Percentiles rank a stretch among this genome's conserved stretches.
Evolutionary conservation across 2,329 filamentous ascomycete genomes (phyloP).

Genomic region (Metarhizium guizhouense): DNA sequence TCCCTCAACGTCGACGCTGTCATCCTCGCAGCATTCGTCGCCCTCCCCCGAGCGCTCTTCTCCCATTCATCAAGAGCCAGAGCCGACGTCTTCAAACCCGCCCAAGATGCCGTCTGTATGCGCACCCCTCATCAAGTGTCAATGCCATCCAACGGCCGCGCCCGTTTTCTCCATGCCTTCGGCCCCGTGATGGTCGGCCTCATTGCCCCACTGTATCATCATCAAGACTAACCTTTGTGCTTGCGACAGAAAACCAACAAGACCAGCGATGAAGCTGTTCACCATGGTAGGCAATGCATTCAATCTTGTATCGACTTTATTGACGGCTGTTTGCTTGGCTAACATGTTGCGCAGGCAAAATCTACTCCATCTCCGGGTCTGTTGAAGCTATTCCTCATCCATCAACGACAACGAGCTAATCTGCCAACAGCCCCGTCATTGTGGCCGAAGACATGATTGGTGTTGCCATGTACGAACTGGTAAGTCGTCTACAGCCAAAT

Average conservation of each 20-base stretch:
- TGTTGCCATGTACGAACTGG: conserved; percentile 99
- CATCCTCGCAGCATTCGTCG: conserved; percentile 16
- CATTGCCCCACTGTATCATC: conserved; percentile 10
- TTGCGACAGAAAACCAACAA: conserved; percentile 23
- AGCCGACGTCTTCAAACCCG: conserved; percentile 20
- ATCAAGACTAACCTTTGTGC: conserved; percentile 13
- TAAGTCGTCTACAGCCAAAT: conserved; percentile 32
- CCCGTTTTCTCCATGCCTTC: conserved; percentile 7
- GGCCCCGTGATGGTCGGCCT: conserved; percentile 9
- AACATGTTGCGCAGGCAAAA: conserved; percentile 39
- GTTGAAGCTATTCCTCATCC: conserved; percentile 17
- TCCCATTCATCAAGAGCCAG: conserved; percentile 15
- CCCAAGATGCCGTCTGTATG: conserved; percentile 50
- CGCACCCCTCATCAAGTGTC: conserved; percentile 7
- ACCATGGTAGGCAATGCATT: conserved; percentile 27
- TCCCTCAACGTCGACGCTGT: conserved; percentile 22
- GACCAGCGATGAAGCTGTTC: conserved; percentile 27
- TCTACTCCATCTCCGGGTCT: conserved; percentile 55
- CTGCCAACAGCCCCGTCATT: conserved; percentile 65
- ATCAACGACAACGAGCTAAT: conserved; percentile 9
- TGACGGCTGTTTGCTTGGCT: conserved; percentile 7
- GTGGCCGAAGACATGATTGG: conserved; percentile 97
- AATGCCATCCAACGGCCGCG: neutral
- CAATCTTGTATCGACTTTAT: neutral
- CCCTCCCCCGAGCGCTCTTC: conserved; percentile 18